Percentiles rank a stretch among this genome's conserved stretches.
Evolutionary conservation across 805 yeast genomes (phyloP).

Genomic region (Wickerhamomyces kurtzmanii): DNA sequence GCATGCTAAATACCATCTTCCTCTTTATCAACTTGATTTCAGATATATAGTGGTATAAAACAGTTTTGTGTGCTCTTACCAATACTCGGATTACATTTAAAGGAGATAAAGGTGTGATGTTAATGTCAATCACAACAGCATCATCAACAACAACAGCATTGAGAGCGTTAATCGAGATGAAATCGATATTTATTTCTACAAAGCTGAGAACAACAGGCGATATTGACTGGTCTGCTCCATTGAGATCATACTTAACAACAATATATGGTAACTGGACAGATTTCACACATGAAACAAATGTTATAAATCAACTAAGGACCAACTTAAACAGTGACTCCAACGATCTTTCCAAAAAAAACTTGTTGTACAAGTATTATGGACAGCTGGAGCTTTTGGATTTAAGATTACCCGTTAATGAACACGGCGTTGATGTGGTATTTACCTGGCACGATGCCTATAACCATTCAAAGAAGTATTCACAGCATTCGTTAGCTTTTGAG

Average conservation of each 20-base stretch:
- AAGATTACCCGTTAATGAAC: conserved; percentile 57
- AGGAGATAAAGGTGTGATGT: too few species aligned
- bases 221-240: conserved; percentile 56
- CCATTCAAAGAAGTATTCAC: conserved; percentile 40
- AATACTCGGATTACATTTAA: too few species aligned
- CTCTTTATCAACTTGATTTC: too few species aligned
- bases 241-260: conserved; percentile 45
- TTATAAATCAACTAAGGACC: conserved; percentile 48
- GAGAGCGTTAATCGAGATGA: too few species aligned
- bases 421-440: conserved; percentile 50
- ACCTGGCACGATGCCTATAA: conserved; percentile 76
- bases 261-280: conserved; percentile 56
- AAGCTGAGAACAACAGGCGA: conserved; percentile 36
- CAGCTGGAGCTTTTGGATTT: conserved; percentile 74
- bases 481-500: conserved; percentile 78
- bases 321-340: conserved; percentile 42
- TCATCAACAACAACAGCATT: too few species aligned
- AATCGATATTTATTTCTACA: conserved; percentile 13
- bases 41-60: too few species aligned
- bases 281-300: conserved; percentile 42
- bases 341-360: conserved; percentile 35
- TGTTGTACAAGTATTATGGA: conserved; percentile 64
- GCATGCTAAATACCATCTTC: too few species aligned
- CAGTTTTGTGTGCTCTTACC: too few species aligned
- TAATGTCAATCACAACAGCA: too few species aligned